A percentile compares a stretch with the other conserved stretches of the same genome.
phyloP scores from a whole-genome alignment of 768 basidiomycete species.

The Lentinula raphanica region DNA sequence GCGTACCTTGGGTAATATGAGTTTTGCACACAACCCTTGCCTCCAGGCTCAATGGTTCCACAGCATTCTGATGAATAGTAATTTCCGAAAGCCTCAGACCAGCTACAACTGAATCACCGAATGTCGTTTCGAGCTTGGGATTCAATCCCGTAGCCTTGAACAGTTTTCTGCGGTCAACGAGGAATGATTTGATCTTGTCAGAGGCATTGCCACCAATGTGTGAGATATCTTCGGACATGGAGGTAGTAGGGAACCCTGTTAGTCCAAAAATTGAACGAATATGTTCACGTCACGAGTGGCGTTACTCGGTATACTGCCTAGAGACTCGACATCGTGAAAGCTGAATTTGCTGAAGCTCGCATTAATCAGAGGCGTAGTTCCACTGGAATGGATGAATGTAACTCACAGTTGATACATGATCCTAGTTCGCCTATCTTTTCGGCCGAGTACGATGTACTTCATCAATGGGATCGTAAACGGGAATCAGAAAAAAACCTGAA shows the following conservation, averaged over 20 bases:
- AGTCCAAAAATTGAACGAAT: not conserved
- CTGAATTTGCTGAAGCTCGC: not conserved
- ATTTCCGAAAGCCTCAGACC: not conserved
- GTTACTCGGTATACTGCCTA: not conserved
- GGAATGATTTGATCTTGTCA: conserved; percentile 1
- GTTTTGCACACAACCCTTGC: not conserved
- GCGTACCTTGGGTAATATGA: not conserved
- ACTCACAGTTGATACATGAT: not conserved
- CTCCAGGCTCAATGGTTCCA: not conserved
- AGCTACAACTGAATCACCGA: not conserved
- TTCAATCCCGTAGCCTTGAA: not conserved
- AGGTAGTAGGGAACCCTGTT: not conserved
- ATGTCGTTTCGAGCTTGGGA: not conserved
- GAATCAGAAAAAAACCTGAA: too few species aligned
- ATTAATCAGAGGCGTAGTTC: not conserved
- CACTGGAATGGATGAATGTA: not conserved
- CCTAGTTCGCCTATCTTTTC: too few species aligned
- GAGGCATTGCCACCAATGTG: conserved; percentile 6
- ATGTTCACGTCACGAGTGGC: conserved; percentile 1
- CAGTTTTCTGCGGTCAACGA: not conserved
- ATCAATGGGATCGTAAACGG: too few species aligned
- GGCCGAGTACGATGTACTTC: too few species aligned
- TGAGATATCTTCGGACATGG: not conserved
- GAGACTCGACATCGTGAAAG: not conserved
- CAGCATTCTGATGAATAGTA: not conserved